A percentile compares a stretch with the other conserved stretches of the same genome.
These are phyloP conservation scores for Flaveria brownii DNA, from an alignment of 129 eudicot genomes.

Conservation along the genomic window DNA sequence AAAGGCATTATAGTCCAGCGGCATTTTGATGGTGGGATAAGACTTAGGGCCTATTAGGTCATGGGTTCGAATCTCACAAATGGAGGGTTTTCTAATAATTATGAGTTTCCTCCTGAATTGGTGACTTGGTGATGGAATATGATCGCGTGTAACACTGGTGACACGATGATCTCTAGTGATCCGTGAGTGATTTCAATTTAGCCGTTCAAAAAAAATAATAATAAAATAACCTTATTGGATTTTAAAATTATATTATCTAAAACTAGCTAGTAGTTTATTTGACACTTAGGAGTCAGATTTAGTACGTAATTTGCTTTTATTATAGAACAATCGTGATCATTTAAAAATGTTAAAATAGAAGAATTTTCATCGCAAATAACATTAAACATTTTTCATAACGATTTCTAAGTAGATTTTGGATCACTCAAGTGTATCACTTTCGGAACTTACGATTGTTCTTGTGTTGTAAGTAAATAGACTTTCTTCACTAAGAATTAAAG, in stretches of 20 bases:
- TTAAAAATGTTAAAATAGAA: not conserved
- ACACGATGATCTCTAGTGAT: no score
- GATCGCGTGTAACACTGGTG: no score
- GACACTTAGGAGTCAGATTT: not conserved
- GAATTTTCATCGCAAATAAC: not conserved
- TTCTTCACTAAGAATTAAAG: constrained; percentile 24
- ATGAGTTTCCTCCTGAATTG: no score
- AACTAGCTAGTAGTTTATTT: not conserved
- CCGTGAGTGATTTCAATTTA: no score
- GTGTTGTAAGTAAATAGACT: constrained; percentile 14
- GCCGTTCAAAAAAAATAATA: no score
- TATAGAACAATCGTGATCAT: not conserved
- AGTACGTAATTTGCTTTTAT: not conserved
- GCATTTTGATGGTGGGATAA: no score
- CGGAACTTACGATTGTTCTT: constrained; percentile 20
- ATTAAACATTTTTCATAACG: not conserved
- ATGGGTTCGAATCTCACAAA: no score
- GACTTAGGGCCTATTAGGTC: no score
- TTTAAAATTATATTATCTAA: not conserved
- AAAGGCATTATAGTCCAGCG: no score
- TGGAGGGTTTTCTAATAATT: no score
- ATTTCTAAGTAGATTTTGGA: not conserved
- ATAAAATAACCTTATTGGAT: no score
- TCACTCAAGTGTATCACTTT: constrained; percentile 6
- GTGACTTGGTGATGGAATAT: no score